phyloP scores from a whole-genome alignment of 2,329 filamentous ascomycete species.

The Sarocladium brachiariae region DNA sequence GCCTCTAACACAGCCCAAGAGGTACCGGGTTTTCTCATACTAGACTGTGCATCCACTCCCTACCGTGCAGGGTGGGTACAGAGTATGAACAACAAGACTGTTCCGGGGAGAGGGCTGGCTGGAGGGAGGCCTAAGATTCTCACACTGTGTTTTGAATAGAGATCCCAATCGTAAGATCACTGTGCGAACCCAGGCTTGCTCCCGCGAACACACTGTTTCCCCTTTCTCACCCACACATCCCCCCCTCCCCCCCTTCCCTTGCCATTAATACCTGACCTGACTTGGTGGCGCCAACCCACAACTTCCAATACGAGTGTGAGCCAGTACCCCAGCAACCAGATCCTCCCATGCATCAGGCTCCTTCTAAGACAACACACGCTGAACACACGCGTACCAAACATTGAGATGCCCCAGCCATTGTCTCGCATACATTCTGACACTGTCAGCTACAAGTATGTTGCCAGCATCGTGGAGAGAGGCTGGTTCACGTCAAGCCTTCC shows the following conservation, averaged over 20 bases:
- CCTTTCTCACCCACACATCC: background rate
- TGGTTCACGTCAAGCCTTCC: too few relatives aligned
- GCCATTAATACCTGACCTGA: background rate
- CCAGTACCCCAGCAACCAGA: background rate
- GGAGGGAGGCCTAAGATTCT: too few relatives aligned
- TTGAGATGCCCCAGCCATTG: background rate
- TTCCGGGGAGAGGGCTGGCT: too few relatives aligned
- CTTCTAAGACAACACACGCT: background rate
- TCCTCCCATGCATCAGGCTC: background rate
- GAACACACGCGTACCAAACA: background rate
- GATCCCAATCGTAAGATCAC: background rate
- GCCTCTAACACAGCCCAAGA: too few relatives aligned
- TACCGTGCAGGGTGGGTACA: constrained; percentile 4
- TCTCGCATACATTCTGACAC: background rate
- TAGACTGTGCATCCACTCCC: background rate
- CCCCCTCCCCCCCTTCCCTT: background rate
- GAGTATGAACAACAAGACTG: too few relatives aligned
- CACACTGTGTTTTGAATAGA: background rate
- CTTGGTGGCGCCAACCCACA: too few relatives aligned
- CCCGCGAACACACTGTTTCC: background rate
- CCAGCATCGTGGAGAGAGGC: background rate
- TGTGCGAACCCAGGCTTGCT: background rate
- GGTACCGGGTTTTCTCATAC: background rate
- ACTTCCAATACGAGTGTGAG: too few relatives aligned
- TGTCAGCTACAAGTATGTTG: background rate